Evolutionary conservation across 345 rosid genomes (phyloP).

Genomic region (Mangifera indica): DNA sequence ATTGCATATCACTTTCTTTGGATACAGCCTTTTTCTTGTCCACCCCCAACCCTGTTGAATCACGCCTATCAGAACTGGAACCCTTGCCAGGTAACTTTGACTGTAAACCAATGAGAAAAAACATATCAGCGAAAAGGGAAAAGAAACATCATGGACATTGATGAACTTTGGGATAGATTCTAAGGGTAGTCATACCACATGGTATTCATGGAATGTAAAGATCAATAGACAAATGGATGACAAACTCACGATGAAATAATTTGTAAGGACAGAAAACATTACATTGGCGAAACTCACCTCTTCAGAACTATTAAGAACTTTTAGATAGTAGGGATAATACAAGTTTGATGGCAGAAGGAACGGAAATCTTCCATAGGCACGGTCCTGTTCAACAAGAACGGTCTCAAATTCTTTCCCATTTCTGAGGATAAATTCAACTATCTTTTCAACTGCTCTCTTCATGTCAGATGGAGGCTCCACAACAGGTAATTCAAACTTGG

Average conservation of each 20-base stretch:
- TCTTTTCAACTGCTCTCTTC: slow-evolving; percentile 84
- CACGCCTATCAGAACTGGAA: slow-evolving; percentile 42
- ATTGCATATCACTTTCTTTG: slow-evolving; percentile 41
- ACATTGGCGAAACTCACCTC: slow-evolving; percentile 45
- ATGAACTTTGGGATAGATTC: not conserved
- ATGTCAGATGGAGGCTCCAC: slow-evolving; percentile 84
- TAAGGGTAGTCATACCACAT: not conserved
- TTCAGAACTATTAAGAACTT: slow-evolving; percentile 64
- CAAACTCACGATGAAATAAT: not conserved
- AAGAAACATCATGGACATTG: not conserved
- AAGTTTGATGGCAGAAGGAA: slow-evolving; percentile 70
- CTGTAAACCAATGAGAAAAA: slow-evolving; percentile 39
- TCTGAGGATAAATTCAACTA: slow-evolving; percentile 80
- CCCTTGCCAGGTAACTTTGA: slow-evolving; percentile 44
- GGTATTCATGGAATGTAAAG: not conserved
- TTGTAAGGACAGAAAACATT: slow-evolving; percentile 1
- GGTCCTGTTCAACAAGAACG: slow-evolving; percentile 81
- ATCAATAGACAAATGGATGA: not conserved
- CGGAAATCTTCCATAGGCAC: slow-evolving; percentile 75
- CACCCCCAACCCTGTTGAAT: slow-evolving; percentile 26
- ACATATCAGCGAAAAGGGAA: slow-evolving; percentile 15
- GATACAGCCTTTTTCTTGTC: slow-evolving; percentile 43
- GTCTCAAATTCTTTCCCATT: slow-evolving; percentile 88
- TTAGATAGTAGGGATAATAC: slow-evolving; percentile 68
- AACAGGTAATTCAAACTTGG: slow-evolving; percentile 48